Base-by-base conservation (phyloP, 1,284 basidiomycete species). In the Laetiporus sulphureus region DNA sequence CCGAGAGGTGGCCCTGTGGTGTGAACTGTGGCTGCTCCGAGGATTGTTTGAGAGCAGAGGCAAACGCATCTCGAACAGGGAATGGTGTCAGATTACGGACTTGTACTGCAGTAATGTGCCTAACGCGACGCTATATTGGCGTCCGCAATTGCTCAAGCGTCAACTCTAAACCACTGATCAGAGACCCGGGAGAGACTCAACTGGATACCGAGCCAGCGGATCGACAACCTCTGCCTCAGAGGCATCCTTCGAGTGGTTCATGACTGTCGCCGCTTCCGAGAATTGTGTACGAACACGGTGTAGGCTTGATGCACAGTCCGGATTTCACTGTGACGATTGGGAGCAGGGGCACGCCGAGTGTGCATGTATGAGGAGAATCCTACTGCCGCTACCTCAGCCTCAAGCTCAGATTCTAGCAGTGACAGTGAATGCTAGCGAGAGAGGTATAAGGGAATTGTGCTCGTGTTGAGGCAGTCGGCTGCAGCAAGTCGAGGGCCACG, bases 21-120 rank as follows among this genome's bases (percentile, higher is more conserved):
- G 67, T 74, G 51, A 77, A 77, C 48, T 80, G 75, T 3, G 75
- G 63, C 42, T 73, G 70, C 52, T 76, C 71, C 3, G 75, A 67
- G 4, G 82, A 79, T 55, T 83, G 78, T 7, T 71, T 67, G 37
- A 90, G 68, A 15, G 83, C 81, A 20, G 83, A 82, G 11, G 86
- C 77, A 46, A 87, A 69, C 2, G 82, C 71, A 61, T 91, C 87
- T 29, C 85, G 77, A 32, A 75, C 72, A 30, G 88, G 86, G 58
- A 86, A 87, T 2, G 85, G 85, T 10, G 87, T 86, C 31, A 91
- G 67, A 55, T 91, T 91, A 47, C 80, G 76, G 48, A 91, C 68
- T 64, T 87, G 80, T 44, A 91, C 69, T 27, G 77, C 71, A 35
- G 73, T 71, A 38, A 91, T 72, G 64, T 91, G 86, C 50, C 86